Evolutionary conservation across 2,329 filamentous ascomycete genomes (phyloP), one percentile per base, ranked within the genome.

Genomic region (Sporothrix curviconia): DNA sequence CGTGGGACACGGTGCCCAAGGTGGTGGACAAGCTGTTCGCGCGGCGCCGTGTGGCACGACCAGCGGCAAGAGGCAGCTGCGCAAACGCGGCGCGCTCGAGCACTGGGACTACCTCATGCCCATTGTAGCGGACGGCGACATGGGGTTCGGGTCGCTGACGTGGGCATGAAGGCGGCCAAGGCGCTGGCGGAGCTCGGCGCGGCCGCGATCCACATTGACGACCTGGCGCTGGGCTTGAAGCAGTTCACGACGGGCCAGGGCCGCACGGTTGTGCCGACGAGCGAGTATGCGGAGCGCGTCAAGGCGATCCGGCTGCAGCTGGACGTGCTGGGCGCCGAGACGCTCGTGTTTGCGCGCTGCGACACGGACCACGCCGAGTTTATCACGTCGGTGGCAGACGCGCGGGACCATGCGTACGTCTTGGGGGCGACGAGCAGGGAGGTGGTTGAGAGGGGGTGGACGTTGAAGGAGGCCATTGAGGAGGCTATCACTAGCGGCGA

Each of bases 201-300:
- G 1, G 72, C 73, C 9, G 73, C 73, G 68, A 71, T 75, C 44
- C 72, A 75, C 54, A 66, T 75, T 4, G 73, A 75, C 55, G 73
- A 75, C 56, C 62, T 75, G 30, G 72, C 73, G 0, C 71, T 74
- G 22, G 73, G 73, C 6, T 66, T 74, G 63, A 74, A 75, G 64
- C 75, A 74, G 61, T 75, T 74, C 53, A 75, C 72, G 1, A 66
- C 70, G 15, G 72, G 72, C 0, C 66, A 74, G 53, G 72, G 72
- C 2, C 64, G 71, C 5, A 74, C 72, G 0, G 65, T 75, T 0
- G 70, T 75, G 4, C 71, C 72, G 2, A 74, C 71, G 0, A 67
- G 65, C 57, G 73, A 74, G 58, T 74, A 74, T 44, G 57, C 72
- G 2, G 63, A 67, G 28, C 64, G 71, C 0, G 60, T 74, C 50